Percentiles rank a stretch among this genome's conserved stretches.
These are phyloP conservation scores for Powellomyces hirtus DNA, from an alignment of 192 early-diverging fungal species.

Conservation along the genomic window DNA sequence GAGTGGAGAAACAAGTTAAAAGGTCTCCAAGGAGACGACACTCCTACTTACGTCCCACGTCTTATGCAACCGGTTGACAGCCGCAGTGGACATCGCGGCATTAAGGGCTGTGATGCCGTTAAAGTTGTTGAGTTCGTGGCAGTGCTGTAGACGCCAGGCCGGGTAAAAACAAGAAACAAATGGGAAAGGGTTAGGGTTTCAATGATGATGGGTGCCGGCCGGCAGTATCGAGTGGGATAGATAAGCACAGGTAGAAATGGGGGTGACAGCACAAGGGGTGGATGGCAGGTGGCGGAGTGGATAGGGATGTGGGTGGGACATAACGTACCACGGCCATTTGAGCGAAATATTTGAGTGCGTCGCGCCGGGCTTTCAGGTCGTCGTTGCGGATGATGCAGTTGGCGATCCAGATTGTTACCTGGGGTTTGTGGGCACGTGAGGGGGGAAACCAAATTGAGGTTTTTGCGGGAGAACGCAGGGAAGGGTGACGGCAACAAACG, in stretches of 20 bases:
- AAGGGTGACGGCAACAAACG: too few species aligned
- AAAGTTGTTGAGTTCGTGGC: slow-evolving; percentile 54
- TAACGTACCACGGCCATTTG: slow-evolving; percentile 43
- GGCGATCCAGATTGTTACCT: slow-evolving; percentile 48
- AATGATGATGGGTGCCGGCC: too few species aligned
- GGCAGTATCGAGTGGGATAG: too few species aligned
- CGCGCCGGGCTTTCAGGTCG: slow-evolving; percentile 39
- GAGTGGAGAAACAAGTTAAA: too few species aligned
- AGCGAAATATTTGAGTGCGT: slow-evolving; percentile 43
- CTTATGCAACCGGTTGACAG: slow-evolving; percentile 53
- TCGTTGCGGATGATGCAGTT: slow-evolving; percentile 38
- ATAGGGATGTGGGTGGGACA: background rate
- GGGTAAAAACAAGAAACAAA: background rate
- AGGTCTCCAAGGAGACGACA: too few species aligned
- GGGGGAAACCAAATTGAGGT: too few species aligned
- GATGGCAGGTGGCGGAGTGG: background rate
- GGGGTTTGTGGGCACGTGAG: too few species aligned
- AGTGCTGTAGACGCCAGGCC: slow-evolving; percentile 35
- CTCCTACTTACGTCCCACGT: slow-evolving; percentile 52
- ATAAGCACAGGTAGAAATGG: too few species aligned
- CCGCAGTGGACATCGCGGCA: slow-evolving; percentile 51
- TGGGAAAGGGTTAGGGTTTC: background rate
- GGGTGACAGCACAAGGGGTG: too few species aligned
- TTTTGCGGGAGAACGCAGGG: too few species aligned
- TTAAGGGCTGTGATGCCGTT: slow-evolving; percentile 57